phyloP scores from a whole-genome alignment of 495 filamentous ascomycete genomes.

The Immersiella caudata region DNA sequence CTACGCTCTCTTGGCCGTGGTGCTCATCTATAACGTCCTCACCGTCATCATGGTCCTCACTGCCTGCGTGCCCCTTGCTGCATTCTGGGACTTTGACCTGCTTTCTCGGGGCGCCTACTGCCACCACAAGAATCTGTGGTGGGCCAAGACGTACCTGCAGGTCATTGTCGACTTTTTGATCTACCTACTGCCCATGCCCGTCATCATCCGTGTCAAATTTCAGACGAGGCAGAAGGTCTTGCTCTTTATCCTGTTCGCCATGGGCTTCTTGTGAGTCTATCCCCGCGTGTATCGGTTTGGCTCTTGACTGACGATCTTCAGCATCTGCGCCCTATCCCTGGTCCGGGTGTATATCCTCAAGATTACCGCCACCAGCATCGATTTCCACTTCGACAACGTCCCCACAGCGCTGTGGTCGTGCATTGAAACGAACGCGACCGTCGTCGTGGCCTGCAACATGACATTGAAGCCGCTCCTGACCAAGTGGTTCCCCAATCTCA shows the following conservation, averaged over 20 bases:
- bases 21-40: constrained; percentile 7
- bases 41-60: background rate
- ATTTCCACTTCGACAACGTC: constrained; percentile 12
- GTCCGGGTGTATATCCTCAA: background rate
- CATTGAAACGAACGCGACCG: constrained; percentile 11
- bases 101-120: background rate
- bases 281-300: no score
- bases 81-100: constrained; percentile 8
- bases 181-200: constrained; percentile 10
- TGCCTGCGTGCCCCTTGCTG: constrained; percentile 3
- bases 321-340: constrained; percentile 3
- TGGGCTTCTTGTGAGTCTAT: constrained; percentile 15
- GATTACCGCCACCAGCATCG: background rate
- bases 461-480: constrained; percentile 9
- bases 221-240: constrained; percentile 1
- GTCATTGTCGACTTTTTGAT: constrained; percentile 3
- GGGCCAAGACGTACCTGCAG: constrained; percentile 9
- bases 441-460: background rate
- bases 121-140: constrained; percentile 2
- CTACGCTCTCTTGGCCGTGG: background rate
- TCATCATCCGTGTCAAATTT: constrained; percentile 3
- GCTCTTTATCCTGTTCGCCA: constrained; percentile 12
- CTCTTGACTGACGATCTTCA: no score
- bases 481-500: constrained; percentile 1
- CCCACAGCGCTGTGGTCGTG: constrained; percentile 4